Evolutionary conservation across 768 basidiomycete genomes (phyloP), one percentile per base, ranked within the genome.

Genomic region (Macrolepiota albuminosa): DNA sequence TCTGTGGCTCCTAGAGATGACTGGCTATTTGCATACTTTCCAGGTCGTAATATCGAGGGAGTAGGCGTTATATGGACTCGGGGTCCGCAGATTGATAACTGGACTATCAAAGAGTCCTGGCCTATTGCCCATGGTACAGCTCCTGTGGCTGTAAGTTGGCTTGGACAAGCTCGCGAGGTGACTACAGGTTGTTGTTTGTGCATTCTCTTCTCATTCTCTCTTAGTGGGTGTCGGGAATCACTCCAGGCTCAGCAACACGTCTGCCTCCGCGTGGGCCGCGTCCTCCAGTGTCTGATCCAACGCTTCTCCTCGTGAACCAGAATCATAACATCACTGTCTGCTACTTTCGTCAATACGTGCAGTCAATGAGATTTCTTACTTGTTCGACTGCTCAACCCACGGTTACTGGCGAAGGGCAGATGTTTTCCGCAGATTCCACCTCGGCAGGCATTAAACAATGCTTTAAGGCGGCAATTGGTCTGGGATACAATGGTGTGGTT

Each of bases 1-100:
- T 82, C 83, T 7, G 78, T 84, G 21, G 81, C 84, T 6, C 78
- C 86, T 3, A 73, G 74, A 33, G 84, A 86, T 61, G 76, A 79
- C 51, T 87, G 81, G 84, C 68, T 92, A 5, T 91, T 90, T 66
- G 89, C 88, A 1, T 92, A 85, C 67, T 91, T 88, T 67, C 88
- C 89, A 11, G 77, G 85, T 43, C 73, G 74, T 34, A 79, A 78
- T 29, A 69, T 72, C 1, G 84, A 85, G 60, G 87, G 88, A 11
- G 70, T 82, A 46, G 84, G 80, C 13, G 88, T 89, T 67, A 63
- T 91, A 16, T 92, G 89, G 88, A 77, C 75, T 51, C 79, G 81
- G 36, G 85, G 79, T 3, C 59, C 73, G 11, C 83, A 84, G 61
- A 71, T 88, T 34, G 87, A 92, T 63, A 76, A 67, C 33, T 92